These are phyloP conservation scores for Houttuynia cordata DNA, from an alignment of 164 flowering plant species.

Conservation along the genomic window DNA sequence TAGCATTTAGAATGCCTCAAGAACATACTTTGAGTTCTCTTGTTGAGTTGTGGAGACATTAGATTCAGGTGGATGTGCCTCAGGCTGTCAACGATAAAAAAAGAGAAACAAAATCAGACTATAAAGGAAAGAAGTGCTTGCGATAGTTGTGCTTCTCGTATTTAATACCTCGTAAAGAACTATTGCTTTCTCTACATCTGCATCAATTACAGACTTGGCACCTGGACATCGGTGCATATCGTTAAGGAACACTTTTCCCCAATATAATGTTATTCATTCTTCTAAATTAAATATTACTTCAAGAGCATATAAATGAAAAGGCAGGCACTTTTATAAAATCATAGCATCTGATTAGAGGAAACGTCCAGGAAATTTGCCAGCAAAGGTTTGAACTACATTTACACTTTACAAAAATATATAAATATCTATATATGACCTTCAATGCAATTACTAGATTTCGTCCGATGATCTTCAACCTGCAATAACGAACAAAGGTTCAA, in stretches of 20 bases:
- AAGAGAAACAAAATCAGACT: background rate
- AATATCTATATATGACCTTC: conserved; percentile 34
- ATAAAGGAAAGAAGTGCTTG: background rate
- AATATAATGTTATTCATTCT: background rate
- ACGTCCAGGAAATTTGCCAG: too few relatives aligned
- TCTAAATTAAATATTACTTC: too few relatives aligned
- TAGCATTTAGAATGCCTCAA: background rate
- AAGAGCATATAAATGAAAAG: too few relatives aligned
- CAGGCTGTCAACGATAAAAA: conserved; percentile 49
- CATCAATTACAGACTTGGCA: conserved; percentile 27
- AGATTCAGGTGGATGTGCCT: conserved; percentile 31
- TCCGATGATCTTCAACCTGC: conserved; percentile 49
- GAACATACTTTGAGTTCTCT: conserved; percentile 67
- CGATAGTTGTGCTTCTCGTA: too few relatives aligned
- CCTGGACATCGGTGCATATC: conserved; percentile 26
- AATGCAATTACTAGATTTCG: conserved; percentile 24
- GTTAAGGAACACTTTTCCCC: background rate
- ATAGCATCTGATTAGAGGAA: too few relatives aligned
- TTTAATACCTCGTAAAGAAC: conserved; percentile 63
- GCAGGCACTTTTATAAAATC: too few relatives aligned
- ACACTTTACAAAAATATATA: too few relatives aligned
- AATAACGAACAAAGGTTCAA: background rate
- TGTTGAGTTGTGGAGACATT: conserved; percentile 32
- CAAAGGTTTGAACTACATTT: background rate
- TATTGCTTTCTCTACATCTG: conserved; percentile 76